A percentile compares a stretch with the other conserved stretches of the same genome.
These are phyloP conservation scores for Prunus campanulata DNA, from an alignment of 306 rosid species.

Conservation along the genomic window DNA sequence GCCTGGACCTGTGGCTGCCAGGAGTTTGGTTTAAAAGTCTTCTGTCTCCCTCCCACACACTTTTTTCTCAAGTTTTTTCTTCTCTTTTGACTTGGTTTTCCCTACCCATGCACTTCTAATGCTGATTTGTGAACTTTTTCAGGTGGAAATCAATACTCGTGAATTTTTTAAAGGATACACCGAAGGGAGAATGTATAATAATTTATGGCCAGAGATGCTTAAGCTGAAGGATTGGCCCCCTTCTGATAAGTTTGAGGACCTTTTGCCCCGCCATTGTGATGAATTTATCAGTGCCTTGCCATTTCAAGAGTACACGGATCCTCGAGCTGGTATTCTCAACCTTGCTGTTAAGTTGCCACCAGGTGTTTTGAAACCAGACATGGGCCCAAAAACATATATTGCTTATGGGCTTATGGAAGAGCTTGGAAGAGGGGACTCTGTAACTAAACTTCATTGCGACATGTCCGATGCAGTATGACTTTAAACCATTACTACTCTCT, in stretches of 20 bases:
- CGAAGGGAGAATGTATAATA: constrained; percentile 63
- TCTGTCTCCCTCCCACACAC: not conserved
- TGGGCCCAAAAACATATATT: constrained; percentile 91
- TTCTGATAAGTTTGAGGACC: constrained; percentile 77
- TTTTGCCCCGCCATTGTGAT: constrained; percentile 88
- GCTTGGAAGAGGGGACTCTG: constrained; percentile 92
- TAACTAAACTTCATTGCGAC: constrained; percentile 88
- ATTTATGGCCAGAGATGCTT: constrained; percentile 92
- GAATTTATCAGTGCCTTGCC: constrained; percentile 77
- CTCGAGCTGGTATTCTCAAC: constrained; percentile 67
- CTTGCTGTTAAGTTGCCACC: constrained; percentile 83
- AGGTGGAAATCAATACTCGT: constrained; percentile 70
- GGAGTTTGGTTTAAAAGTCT: not conserved
- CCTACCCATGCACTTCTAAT: constrained; percentile 5
- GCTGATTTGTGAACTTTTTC: constrained; percentile 28
- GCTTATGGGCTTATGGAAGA: constrained; percentile 78
- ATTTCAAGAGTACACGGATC: constrained; percentile 80
- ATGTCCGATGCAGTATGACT: constrained; percentile 87
- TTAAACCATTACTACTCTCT: not conserved
- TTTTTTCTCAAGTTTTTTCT: constrained; percentile 7
- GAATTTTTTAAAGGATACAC: constrained; percentile 72
- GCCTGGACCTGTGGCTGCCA: not conserved
- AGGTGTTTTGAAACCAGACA: constrained; percentile 72
- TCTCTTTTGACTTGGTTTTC: constrained; percentile 8
- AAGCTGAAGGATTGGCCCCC: constrained; percentile 97